phyloP scores from a whole-genome alignment of 768 basidiomycete species.

The Tulasnella sp. region DNA sequence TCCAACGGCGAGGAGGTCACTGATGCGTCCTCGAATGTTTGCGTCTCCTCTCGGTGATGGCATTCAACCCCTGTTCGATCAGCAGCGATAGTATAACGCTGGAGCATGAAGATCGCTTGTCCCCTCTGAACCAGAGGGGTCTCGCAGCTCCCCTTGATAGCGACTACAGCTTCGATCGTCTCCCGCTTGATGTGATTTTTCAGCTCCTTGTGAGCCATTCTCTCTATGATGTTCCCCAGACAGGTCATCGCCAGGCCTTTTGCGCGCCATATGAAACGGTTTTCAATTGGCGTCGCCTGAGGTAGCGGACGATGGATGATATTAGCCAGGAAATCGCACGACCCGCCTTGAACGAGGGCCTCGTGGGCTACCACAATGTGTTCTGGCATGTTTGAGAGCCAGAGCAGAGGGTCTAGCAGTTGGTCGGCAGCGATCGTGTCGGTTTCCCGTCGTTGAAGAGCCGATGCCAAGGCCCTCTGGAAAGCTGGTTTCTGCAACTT shows the following conservation, averaged over 20 bases:
- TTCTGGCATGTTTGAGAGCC: background rate
- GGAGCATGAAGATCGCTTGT: background rate
- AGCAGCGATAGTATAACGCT: background rate
- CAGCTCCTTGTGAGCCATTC: background rate
- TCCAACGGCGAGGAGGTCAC: too few species aligned
- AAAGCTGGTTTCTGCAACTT: background rate
- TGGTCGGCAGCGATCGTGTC: background rate
- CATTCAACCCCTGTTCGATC: background rate
- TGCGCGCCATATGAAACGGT: background rate
- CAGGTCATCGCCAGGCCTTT: background rate
- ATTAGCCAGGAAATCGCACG: background rate
- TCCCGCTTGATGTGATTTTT: background rate
- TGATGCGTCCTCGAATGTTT: too few species aligned
- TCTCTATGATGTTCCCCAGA: background rate
- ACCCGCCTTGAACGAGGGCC: background rate
- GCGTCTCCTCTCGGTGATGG: background rate
- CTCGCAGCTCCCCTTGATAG: background rate
- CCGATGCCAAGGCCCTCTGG: background rate
- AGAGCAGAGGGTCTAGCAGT: background rate
- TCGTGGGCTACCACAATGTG: background rate
- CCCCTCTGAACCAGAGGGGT: background rate
- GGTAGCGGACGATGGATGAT: background rate
- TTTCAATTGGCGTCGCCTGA: background rate
- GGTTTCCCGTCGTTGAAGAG: background rate
- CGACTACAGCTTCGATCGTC: background rate